Base-by-base conservation (phyloP, 2,329 filamentous ascomycete species). In the Fusarium buxicola region DNA sequence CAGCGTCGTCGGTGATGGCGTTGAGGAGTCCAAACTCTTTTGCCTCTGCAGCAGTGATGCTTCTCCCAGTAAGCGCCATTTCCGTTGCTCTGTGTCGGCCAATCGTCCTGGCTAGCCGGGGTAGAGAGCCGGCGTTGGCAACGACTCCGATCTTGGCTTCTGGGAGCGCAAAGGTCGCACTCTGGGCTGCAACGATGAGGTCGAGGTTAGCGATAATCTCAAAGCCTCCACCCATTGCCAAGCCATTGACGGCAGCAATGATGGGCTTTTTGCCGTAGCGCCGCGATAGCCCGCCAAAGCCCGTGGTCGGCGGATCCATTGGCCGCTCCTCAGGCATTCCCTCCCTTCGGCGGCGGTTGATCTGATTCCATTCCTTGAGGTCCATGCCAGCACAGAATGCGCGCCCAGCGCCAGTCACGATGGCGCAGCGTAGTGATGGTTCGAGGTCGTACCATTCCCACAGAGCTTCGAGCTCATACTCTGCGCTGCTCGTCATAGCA, bases 151-250 rank as follows among this genome's bases (percentile, higher is more conserved):
- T 82, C 60, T 84, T 86, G 2, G 89, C 89, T 75, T 93, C 91
- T 0, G 91, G 90, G 7, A 94, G 79, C 2, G 83, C 85, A 71
- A 94, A 93, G 24, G 76, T 78, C 0, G 90, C 89, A 11, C 73
- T 64, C 4, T 77, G 72, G 3, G 82, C 78, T 4, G 90, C 89
- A 28, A 94, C 74, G 3, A 92, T 83, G 54, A 94, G 77, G 78
- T 95, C 92, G 62, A 84, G 85, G 75, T 92, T 92, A 44, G 90
- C 79, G 11, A 86, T 82, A 78, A 93, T 92, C 79, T 94, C 91
- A 75, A 91, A 88, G 2, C 90, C 91, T 49, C 91, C 91, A 31
- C 91, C 91, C 40, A 91, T 82, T 55, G 89, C 91, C 15, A 90
- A 79, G 7, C 91, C 91, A 70, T 93, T 92, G 16, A 94, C 89